Evolutionary conservation across 2,329 filamentous ascomycete genomes (phyloP), one percentile per base, ranked within the genome.

Genomic region (Fusarium sarcochroum): DNA sequence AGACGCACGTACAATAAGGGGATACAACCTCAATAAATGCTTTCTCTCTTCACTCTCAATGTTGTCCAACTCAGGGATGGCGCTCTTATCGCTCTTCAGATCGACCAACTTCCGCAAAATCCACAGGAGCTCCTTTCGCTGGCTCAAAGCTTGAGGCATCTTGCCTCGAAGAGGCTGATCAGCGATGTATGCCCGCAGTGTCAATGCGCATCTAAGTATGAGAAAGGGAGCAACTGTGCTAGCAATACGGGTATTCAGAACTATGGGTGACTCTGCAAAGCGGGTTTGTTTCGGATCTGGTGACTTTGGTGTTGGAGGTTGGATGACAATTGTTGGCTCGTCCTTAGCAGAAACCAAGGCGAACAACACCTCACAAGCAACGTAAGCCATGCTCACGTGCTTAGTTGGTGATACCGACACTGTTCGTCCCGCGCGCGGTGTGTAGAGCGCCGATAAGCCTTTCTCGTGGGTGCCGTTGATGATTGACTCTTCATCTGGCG

Each of bases 161-260:
- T 90, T 87, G 0, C 96, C 94, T 15, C 96, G 87, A 20, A 99
- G 83, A 1, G 95, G 94, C 76, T 98, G 95, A 77, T 99, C 96
- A 6, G 94, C 92, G 45, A 97, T 90, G 76, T 97, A 98, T 1
- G 90, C 85, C 57, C 93, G 90, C n/a, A 98, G 81, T 0, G 93
- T 90, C 17, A 97, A 83, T 0, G 92, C 93, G 14, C 92, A 89
- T 4, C 96, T 90, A 3, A 97, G 83, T 44, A 98, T 91, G 4
- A 98, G 85, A 73, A 93, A 95, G 0, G 93, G 93, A 0, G 93
- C 91, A 1, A 91, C 88, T 5, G 91, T 91, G 75, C 89, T 87
- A 1, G 95, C 92, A 17, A 98, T 88, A 14, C 88, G 84, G 40
- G 87, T 78, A 60, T 84, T 82, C 13, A 84, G 77, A 3, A 77